phyloP scores from a whole-genome alignment of 2,329 filamentous ascomycete genomes.

The Fusarium robinianum region DNA sequence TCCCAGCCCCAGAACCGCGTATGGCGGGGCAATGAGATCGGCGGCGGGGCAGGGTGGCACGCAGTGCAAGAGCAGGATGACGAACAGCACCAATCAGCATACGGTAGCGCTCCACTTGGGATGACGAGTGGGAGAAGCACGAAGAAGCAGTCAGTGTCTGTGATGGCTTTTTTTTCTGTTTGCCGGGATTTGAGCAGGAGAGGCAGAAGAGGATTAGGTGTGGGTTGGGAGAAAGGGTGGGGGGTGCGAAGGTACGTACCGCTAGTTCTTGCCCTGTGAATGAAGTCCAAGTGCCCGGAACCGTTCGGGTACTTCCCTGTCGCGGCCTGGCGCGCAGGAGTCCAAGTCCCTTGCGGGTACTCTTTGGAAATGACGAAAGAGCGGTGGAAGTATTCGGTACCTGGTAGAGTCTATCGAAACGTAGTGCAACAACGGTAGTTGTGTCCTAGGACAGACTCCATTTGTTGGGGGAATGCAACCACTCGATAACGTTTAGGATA shows the following conservation, averaged over 20 bases:
- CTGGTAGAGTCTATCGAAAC: neutral
- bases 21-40: constrained; percentile 32
- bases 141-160: constrained; percentile 22
- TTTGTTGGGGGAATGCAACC: too few relatives aligned
- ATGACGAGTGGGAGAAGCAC: constrained; percentile 36
- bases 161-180: too few relatives aligned
- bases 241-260: too few relatives aligned
- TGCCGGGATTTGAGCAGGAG: too few relatives aligned
- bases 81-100: constrained; percentile 33
- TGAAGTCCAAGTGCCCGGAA: too few relatives aligned
- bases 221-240: too few relatives aligned
- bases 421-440: constrained; percentile 1
- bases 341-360: neutral
- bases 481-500: too few relatives aligned
- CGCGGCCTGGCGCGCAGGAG: too few relatives aligned
- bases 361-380: neutral
- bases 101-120: constrained; percentile 28
- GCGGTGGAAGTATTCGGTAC: neutral
- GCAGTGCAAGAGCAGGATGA: constrained; percentile 25
- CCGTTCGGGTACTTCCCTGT: too few relatives aligned
- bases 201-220: too few relatives aligned
- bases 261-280: too few relatives aligned
- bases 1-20: constrained; percentile 30
- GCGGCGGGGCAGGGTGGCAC: constrained; percentile 12
- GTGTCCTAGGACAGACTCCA: too few relatives aligned